A percentile compares a stretch with the other conserved stretches of the same genome.
phyloP scores from a whole-genome alignment of 208 protist genomes.

The Angomonas ambiguus region DNA sequence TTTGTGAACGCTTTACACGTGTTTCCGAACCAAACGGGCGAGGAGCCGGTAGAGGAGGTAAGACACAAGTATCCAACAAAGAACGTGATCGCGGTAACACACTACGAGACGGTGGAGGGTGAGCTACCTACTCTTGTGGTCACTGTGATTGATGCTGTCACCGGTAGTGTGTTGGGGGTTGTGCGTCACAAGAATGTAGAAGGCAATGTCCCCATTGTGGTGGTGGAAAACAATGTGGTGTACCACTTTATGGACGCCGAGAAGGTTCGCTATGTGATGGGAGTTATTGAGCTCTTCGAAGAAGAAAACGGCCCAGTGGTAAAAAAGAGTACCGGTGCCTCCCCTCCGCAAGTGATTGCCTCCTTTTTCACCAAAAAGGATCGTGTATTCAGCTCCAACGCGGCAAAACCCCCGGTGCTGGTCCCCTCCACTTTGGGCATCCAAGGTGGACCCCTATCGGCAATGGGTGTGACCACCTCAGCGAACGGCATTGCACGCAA shows the following conservation, averaged over 20 bases:
- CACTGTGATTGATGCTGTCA: conserved; percentile 73
- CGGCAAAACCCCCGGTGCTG: conserved; percentile 64
- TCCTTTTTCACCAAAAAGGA: conserved; percentile 67
- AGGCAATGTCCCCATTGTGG: conserved; percentile 66
- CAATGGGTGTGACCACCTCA: conserved; percentile 78
- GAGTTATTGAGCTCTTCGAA: conserved; percentile 88
- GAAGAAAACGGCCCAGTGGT: conserved; percentile 42
- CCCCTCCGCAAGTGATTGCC: conserved; percentile 59
- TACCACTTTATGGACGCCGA: conserved; percentile 85
- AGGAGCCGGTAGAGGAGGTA: conserved; percentile 66
- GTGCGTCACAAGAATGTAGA: conserved; percentile 72
- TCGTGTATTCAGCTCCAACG: conserved; percentile 74
- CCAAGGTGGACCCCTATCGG: conserved; percentile 51
- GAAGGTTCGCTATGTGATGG: conserved; percentile 78
- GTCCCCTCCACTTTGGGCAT: conserved; percentile 58
- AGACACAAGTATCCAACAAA: conserved; percentile 74
- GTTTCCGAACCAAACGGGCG: conserved; percentile 62
- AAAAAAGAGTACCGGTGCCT: conserved; percentile 55
- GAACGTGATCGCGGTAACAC: conserved; percentile 76
- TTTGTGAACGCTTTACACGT: conserved; percentile 72
- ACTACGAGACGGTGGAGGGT: conserved; percentile 56
- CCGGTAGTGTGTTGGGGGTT: conserved; percentile 75
- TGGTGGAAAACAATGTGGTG: conserved; percentile 78
- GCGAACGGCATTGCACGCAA: conserved; percentile 73
- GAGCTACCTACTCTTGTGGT: conserved; percentile 70